Conservation (phyloP, 805 yeast genomes). For the Myxozyma lipomycoides region DNA sequence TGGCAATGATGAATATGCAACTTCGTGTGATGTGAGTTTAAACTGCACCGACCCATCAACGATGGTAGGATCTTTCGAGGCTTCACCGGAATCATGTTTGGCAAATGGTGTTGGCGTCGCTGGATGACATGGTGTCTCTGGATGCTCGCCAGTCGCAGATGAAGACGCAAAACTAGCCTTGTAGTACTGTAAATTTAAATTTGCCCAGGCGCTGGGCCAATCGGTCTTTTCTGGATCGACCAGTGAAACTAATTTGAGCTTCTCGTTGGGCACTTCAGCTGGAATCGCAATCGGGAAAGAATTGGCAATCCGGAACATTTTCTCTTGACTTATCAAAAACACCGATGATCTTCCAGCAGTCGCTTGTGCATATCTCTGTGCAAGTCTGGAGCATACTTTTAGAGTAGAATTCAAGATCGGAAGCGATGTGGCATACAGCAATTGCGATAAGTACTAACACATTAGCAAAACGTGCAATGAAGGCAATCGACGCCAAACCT, state of each 20-base stretch:
- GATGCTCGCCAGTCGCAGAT: slow-evolving; percentile 1
- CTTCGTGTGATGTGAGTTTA: slow-evolving; percentile 51
- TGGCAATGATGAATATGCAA: slow-evolving; percentile 44
- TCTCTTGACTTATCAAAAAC: slow-evolving; percentile 43
- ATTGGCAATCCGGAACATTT: slow-evolving; percentile 52
- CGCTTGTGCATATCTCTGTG: slow-evolving; percentile 55
- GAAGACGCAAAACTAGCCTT: neutral
- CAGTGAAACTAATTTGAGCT: slow-evolving; percentile 30
- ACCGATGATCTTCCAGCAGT: slow-evolving; percentile 44
- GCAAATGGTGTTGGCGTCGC: slow-evolving; percentile 12
- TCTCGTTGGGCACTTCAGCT: slow-evolving; percentile 30
- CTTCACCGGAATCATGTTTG: slow-evolving; percentile 1
- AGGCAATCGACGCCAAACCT: neutral
- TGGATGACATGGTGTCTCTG: slow-evolving; percentile 8
- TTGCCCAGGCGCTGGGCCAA: slow-evolving; percentile 31
- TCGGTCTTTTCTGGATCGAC: slow-evolving; percentile 24
- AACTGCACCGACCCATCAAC: slow-evolving; percentile 50
- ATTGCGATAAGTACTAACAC: slow-evolving; percentile 44
- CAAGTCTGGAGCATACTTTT: slow-evolving; percentile 55
- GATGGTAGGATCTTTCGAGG: slow-evolving; percentile 1
- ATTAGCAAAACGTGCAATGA: neutral
- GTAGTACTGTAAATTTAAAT: slow-evolving; percentile 33
- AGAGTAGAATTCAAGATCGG: slow-evolving; percentile 58
- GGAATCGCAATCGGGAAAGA: slow-evolving; percentile 43
- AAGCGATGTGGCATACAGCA: slow-evolving; percentile 58